phyloP scores from a whole-genome alignment of 495 filamentous ascomycete genomes.

The Xylaria nigripes region DNA sequence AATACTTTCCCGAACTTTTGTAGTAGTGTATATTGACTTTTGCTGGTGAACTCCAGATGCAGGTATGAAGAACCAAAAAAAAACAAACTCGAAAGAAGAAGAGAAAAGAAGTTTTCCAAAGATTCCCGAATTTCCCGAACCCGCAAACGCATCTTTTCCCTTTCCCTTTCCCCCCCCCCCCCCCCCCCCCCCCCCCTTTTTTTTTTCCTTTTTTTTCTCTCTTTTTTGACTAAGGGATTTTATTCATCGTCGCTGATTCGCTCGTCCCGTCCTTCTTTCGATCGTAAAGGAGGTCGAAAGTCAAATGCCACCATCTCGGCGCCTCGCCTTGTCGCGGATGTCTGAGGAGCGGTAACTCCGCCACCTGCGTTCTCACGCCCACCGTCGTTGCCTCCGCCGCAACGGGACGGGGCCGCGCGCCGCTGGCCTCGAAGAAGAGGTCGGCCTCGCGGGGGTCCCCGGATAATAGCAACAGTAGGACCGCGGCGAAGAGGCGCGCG shows the following conservation, averaged over 20 bases:
- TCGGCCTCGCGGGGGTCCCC: not conserved
- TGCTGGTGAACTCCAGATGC: too few species aligned
- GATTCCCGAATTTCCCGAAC: too few species aligned
- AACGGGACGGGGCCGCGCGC: not conserved
- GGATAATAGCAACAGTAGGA: not conserved
- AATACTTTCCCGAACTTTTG: too few species aligned
- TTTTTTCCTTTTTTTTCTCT: too few species aligned
- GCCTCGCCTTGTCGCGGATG: conserved; percentile 6
- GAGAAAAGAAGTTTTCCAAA: too few species aligned
- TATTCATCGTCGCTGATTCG: not conserved
- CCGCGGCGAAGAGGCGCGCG: not conserved
- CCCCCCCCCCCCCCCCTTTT: too few species aligned
- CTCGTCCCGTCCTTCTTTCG: not conserved
- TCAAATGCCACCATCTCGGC: conserved; percentile 4
- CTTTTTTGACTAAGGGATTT: too few species aligned
- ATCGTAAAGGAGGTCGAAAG: conserved; percentile 2
- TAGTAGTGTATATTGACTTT: too few species aligned
- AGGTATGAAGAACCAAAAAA: too few species aligned
- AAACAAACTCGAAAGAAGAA: too few species aligned
- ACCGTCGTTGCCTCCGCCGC: not conserved
- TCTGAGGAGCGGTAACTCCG: conserved; percentile 1
- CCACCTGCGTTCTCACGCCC: not conserved
- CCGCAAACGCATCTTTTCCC: too few species aligned
- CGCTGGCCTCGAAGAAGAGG: not conserved
- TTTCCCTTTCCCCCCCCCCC: too few species aligned